Conservation (phyloP, 441 rosid species). For the Gossypium schwendimanii region DNA sequence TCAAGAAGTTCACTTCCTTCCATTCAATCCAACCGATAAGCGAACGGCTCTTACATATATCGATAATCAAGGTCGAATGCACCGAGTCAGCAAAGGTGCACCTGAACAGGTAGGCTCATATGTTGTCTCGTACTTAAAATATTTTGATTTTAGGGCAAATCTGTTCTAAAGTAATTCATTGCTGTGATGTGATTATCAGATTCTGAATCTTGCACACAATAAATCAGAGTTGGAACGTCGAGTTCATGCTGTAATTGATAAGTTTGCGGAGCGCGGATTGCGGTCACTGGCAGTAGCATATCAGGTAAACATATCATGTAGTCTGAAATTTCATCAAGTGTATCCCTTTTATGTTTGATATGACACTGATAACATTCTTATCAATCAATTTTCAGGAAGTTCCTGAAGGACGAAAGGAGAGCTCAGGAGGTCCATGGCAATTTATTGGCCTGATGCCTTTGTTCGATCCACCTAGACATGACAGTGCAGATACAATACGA, state of each 20-base stretch:
- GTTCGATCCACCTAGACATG: constrained; percentile 75
- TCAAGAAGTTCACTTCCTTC: constrained; percentile 48
- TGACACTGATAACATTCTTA: background rate
- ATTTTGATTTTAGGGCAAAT: background rate
- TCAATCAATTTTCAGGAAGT: constrained; percentile 37
- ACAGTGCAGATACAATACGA: constrained; percentile 42
- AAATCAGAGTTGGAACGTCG: constrained; percentile 45
- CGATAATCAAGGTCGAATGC: constrained; percentile 35
- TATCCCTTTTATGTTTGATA: background rate
- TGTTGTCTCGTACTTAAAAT: background rate
- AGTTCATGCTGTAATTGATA: constrained; percentile 52
- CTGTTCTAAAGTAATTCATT: background rate
- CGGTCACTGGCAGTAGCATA: constrained; percentile 62
- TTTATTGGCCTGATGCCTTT: constrained; percentile 58
- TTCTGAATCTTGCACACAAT: constrained; percentile 36
- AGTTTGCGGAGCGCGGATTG: constrained; percentile 47
- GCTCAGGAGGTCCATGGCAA: constrained; percentile 59
- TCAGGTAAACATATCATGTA: constrained; percentile 32
- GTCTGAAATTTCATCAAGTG: background rate
- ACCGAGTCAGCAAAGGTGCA: constrained; percentile 52
- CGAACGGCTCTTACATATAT: constrained; percentile 46
- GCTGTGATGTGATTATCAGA: constrained; percentile 20
- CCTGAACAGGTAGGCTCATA: constrained; percentile 40
- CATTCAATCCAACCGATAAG: constrained; percentile 41
- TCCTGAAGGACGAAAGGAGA: constrained; percentile 58